These are phyloP conservation scores for Plectosphaerella sp. DNA, from an alignment of 2,329 filamentous ascomycete genomes.

Conservation along the genomic window DNA sequence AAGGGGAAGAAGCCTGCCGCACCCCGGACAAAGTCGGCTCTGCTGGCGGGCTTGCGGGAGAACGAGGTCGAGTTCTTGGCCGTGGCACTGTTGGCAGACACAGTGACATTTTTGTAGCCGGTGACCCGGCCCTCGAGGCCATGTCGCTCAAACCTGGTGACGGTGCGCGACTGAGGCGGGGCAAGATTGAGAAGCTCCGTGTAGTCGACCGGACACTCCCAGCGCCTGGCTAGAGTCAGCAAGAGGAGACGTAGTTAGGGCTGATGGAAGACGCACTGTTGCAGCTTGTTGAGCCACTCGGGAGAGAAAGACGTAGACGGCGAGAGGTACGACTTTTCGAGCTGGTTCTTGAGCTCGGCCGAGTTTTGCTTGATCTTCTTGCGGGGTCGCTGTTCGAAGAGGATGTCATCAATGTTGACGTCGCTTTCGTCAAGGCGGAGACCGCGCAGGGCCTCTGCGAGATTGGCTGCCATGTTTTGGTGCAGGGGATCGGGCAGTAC, in stretches of 20 bases:
- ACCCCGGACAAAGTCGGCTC: slow-evolving; percentile 88
- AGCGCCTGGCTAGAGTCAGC: slow-evolving; percentile 37
- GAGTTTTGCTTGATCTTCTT: slow-evolving; percentile 46
- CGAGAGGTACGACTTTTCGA: slow-evolving; percentile 74
- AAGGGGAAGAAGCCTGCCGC: slow-evolving; percentile 94
- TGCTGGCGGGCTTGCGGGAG: slow-evolving; percentile 76
- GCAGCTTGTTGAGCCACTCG: slow-evolving; percentile 83
- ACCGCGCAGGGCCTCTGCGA: slow-evolving; percentile 8
- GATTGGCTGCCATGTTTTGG: slow-evolving; percentile 8
- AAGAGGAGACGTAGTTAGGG: background rate
- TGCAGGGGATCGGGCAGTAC: no score
- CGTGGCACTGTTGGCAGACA: slow-evolving; percentile 82
- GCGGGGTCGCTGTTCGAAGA: slow-evolving; percentile 40
- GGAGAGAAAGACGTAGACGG: slow-evolving; percentile 76
- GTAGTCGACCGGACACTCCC: slow-evolving; percentile 78
- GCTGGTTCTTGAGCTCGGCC: slow-evolving; percentile 60
- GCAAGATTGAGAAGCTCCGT: slow-evolving; percentile 82
- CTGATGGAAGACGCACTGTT: slow-evolving; percentile 52
- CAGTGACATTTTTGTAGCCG: slow-evolving; percentile 89
- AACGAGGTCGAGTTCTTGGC: slow-evolving; percentile 95
- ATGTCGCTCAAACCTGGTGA: slow-evolving; percentile 86
- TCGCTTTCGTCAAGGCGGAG: slow-evolving; percentile 7
- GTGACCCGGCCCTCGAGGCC: slow-evolving; percentile 90
- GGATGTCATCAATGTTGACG: slow-evolving; percentile 50
- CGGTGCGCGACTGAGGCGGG: slow-evolving; percentile 88